These are phyloP conservation scores for Fusarium nurragi DNA, from an alignment of 2,329 filamentous ascomycete genomes.

Conservation along the genomic window DNA sequence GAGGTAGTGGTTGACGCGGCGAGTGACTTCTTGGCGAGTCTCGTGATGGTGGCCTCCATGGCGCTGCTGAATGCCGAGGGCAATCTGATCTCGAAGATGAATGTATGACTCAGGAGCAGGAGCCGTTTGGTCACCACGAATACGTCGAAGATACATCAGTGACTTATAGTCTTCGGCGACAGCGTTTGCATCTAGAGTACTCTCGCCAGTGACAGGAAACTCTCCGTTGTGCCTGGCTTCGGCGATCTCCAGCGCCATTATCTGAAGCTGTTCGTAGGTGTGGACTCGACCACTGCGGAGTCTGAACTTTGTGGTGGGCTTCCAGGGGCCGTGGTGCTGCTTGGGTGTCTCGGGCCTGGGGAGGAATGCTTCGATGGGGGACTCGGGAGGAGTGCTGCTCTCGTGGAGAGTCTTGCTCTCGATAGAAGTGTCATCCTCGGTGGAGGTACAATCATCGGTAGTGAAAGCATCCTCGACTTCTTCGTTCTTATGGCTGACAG, in stretches of 20 bases:
- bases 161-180: constrained; percentile 47
- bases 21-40: constrained; percentile 36
- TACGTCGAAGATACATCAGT: constrained; percentile 44
- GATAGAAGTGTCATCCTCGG: background rate
- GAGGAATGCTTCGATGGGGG: constrained; percentile 21
- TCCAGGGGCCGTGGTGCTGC: background rate
- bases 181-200: constrained; percentile 40
- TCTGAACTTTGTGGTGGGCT: background rate
- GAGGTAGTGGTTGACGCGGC: constrained; percentile 42
- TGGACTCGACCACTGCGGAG: constrained; percentile 16
- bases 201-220: constrained; percentile 47
- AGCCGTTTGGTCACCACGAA: constrained; percentile 28
- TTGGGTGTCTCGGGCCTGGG: background rate
- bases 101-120: constrained; percentile 39
- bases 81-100: constrained; percentile 46
- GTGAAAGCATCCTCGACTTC: background rate
- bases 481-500: background rate
- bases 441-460: background rate
- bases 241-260: constrained; percentile 46
- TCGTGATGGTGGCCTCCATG: constrained; percentile 40
- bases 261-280: constrained; percentile 33
- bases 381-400: constrained; percentile 11
- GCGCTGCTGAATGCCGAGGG: constrained; percentile 50
- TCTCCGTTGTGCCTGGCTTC: constrained; percentile 47
- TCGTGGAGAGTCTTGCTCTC: background rate